Base-by-base conservation (phyloP, 163 green algal species). In the Coccomyxa subellipsoidea region DNA sequence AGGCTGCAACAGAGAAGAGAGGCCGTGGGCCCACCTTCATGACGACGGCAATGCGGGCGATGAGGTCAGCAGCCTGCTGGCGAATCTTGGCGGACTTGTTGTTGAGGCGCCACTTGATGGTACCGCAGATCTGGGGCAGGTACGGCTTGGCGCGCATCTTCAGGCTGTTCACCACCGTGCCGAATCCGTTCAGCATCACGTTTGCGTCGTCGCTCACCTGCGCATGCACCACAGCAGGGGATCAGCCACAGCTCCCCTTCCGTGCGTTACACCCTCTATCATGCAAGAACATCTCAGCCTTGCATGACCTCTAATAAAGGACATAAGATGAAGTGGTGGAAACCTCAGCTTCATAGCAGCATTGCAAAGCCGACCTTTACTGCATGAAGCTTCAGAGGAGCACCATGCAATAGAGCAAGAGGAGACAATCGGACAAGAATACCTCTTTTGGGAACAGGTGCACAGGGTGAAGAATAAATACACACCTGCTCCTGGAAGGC, bases 31-130 rank as follows among this genome's bases (percentile, higher is more conserved):
- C 21, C 47, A 83, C 84, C 89, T 96, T 95, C 92, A 99, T 96
- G 36, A 98, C 95, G 4, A 93, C 87, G 2, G 96, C 96, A 83
- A 98, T 97, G 80, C 93, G 91, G 8, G 93, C 90, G 77, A 99
- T 98, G 27, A 99, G 91, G 89, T 99, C 97, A 9, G 96, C 96
- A 3, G 97, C 97, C 91, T 99, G 97, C 90, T 99, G 93, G 38
- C 97, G 90, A 80, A 98, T 94, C 87, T 97, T 96, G 75, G 97
- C 93, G 53, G 83, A 91, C 89, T 99, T 99, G 93, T 99, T 98
- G 92, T 99, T 99, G 36, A 99, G 92, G 37, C 97, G 91, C 97
- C 96, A 99, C 91, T 99, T 99, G 92, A 99, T 98, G 76, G 94
- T 99, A 66, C 97, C 97, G 88, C 92, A 97, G 80, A 99, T 98